Evolutionary conservation across 164 flowering plant species (phyloP).

Genomic region (Houttuynia cordata): DNA sequence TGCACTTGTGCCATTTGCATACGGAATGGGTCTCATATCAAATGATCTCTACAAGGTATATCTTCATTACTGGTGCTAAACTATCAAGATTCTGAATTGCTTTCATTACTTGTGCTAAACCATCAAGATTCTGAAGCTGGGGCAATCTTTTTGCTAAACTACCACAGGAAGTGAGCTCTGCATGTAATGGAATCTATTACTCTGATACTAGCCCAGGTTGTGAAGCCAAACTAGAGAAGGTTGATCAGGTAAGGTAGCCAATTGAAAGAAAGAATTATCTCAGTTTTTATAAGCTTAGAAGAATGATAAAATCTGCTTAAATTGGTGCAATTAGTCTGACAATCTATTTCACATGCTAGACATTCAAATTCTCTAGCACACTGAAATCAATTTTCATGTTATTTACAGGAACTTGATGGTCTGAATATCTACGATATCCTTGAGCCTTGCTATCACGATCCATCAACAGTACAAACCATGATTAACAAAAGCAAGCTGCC

Average conservation of each 20-base stretch:
- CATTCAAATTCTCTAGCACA: no score
- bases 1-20: slow-evolving; percentile 83
- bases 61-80: neutral
- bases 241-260: slow-evolving; percentile 33
- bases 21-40: slow-evolving; percentile 91
- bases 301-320: no score
- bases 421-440: slow-evolving; percentile 77
- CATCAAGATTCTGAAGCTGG: no score
- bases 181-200: slow-evolving; percentile 44
- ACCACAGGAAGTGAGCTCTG: slow-evolving; percentile 33
- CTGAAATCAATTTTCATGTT: no score
- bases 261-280: neutral
- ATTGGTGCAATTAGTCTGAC: no score
- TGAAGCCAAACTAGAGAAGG: slow-evolving; percentile 29
- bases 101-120: no score
- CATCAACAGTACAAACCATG: slow-evolving; percentile 11
- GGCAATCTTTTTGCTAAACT: no score
- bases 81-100: no score
- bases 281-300: no score
- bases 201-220: slow-evolving; percentile 35
- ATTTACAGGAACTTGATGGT: slow-evolving; percentile 33
- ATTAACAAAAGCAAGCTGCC: slow-evolving; percentile 34
- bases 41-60: slow-evolving; percentile 55
- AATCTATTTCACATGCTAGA: no score
- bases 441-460: slow-evolving; percentile 71